Conservation (phyloP, 1,284 basidiomycete species). For the Ustanciosporium gigantosporum region DNA sequence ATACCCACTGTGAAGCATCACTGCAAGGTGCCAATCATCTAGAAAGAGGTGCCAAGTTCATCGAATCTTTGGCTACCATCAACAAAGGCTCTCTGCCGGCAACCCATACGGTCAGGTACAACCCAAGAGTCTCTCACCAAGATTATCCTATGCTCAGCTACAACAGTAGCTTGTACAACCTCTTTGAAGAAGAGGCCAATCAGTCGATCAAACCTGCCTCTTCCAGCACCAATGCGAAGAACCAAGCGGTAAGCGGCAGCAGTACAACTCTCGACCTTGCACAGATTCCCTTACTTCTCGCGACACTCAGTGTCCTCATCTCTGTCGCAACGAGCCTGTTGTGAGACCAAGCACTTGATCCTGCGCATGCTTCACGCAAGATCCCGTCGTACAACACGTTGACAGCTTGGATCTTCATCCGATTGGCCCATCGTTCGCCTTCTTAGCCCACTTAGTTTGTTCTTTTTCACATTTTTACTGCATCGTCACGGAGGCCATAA, state of each 20-base stretch:
- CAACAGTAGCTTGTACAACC: slow-evolving; percentile 35
- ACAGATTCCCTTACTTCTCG: too few species aligned
- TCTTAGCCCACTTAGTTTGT: too few species aligned
- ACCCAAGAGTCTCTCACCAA: slow-evolving; percentile 49
- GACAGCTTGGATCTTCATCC: too few species aligned
- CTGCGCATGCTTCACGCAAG: too few species aligned
- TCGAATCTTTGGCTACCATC: slow-evolving; percentile 18
- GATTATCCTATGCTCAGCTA: slow-evolving; percentile 55
- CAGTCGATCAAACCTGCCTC: slow-evolving; percentile 7
- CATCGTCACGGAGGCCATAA: too few species aligned
- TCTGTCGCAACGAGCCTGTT: too few species aligned
- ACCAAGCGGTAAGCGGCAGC: background rate
- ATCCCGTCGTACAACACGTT: too few species aligned
- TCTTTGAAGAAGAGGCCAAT: slow-evolving; percentile 45
- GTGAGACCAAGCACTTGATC: too few species aligned
- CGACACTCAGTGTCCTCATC: too few species aligned
- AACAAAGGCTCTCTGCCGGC: slow-evolving; percentile 19
- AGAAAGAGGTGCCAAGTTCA: slow-evolving; percentile 44
- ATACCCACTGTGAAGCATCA: slow-evolving; percentile 45
- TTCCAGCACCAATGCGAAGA: background rate
- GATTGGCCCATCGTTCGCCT: too few species aligned
- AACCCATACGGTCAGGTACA: slow-evolving; percentile 47
- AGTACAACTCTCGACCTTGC: background rate
- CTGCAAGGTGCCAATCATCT: slow-evolving; percentile 52
- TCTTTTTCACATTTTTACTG: too few species aligned